These are phyloP conservation scores for Fusarium bactridioides DNA, from an alignment of 2,329 filamentous ascomycete species.

Conservation along the genomic window DNA sequence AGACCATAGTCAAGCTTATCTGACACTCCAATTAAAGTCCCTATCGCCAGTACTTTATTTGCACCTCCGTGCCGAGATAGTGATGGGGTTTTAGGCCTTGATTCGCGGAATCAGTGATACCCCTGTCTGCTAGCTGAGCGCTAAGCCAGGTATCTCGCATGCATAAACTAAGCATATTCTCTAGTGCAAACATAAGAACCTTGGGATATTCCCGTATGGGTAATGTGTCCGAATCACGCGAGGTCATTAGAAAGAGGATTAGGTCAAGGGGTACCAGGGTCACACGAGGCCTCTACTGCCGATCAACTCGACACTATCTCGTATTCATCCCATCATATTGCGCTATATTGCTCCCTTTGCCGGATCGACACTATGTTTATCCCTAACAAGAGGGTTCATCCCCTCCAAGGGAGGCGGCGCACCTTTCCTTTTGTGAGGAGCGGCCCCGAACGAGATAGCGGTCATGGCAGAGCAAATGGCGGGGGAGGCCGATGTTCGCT, in stretches of 20 bases:
- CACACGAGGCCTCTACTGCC: neutral
- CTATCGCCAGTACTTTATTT: neutral
- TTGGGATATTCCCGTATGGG: slow-evolving; percentile 19
- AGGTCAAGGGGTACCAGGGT: slow-evolving; percentile 13
- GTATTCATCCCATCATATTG: neutral
- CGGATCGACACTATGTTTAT: slow-evolving; percentile 5
- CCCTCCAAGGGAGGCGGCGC: neutral
- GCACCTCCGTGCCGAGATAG: slow-evolving; percentile 3
- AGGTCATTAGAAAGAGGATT: neutral
- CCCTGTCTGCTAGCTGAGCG: slow-evolving; percentile 1
- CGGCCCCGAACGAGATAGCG: slow-evolving; percentile 9
- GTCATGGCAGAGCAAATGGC: neutral
- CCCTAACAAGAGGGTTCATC: neutral
- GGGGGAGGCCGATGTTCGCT: slow-evolving; percentile 8
- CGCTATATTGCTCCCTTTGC: neutral
- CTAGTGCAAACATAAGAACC: slow-evolving; percentile 26
- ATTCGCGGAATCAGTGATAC: slow-evolving; percentile 17
- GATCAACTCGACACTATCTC: slow-evolving; percentile 4
- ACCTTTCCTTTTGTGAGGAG: slow-evolving; percentile 4
- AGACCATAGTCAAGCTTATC: neutral
- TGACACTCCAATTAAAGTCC: neutral
- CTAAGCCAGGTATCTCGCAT: slow-evolving; percentile 11
- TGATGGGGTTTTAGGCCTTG: neutral
- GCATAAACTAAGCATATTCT: slow-evolving; percentile 27
- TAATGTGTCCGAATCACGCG: slow-evolving; percentile 24